Evolutionary conservation across 2,329 filamentous ascomycete genomes (phyloP), one percentile per base, ranked within the genome.

Genomic region (Colletotrichum eremochloae): DNA sequence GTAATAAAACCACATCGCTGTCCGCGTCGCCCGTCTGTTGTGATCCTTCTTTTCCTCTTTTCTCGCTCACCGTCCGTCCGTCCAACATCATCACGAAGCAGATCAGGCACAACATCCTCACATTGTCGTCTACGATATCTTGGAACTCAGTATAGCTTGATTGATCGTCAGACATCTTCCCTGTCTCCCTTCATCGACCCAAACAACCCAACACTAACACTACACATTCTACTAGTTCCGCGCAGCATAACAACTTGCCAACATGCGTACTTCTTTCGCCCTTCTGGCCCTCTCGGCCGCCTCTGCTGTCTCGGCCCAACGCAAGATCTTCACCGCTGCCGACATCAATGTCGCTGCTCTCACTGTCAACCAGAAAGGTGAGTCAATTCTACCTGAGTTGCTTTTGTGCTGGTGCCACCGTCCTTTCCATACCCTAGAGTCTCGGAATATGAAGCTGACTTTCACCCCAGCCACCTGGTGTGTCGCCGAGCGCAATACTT

Each of bases 401-500:
- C 29, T 46, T 14, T 63, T n/a, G 33, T n/a, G 33, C 5, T 24
- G 4, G 38, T 31, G 52, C 31, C 20, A 24, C 64, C 60, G 50
- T 14, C 60, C 9, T 38, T 38, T 29, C 61, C 64, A 48, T 36
- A 31, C 33, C 38, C 24, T 18, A 9, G 29, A 18, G 7, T 38
- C 38, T 33, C 12, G 15, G 33, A 31, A 31, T 24, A 31, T n/a
- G 14, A 12, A 40, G 36, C 69, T 64, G 20, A 72, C 14, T 24
- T 24, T 42, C 58, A 31, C 56, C n/a, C 6, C 73, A 88, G 87
- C 84, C 58, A 68, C 76, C 24, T 90, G 87, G 88, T 90, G 88
- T 79, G 78, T 77, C 64, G 86, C 82, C 53, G 82, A 90, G 82
- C 80, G 79, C 71, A 85, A 87, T 79, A 86, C 84, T 50, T 90